Evolutionary conservation across 2,329 filamentous ascomycete species (phyloP), one percentile per base, ranked within the genome.

Genomic region (Botrytis medusae): DNA sequence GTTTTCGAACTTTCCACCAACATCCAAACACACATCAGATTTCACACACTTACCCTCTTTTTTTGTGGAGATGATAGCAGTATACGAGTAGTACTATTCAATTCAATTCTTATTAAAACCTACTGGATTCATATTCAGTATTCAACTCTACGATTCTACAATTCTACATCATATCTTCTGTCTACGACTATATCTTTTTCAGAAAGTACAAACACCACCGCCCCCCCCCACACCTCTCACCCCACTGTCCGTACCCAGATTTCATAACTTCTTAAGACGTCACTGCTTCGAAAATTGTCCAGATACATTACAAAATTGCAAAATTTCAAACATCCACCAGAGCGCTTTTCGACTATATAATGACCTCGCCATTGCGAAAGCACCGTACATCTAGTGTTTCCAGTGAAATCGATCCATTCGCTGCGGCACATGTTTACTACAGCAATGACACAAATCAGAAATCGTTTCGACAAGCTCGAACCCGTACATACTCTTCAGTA

Each of bases 401-500:
- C 32, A 77, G 75, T 57, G 80, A 81, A 37, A 76, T 80, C 34
- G 79, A 81, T 68, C 78, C 79, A 4, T 80, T 76, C 71, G 76
- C 77, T 44, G 76, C 80, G 8, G 77, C 80, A 16, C 75, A 79
- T 60, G 74, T 80, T 10, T 82, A 81, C 70, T 82, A 81, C 74
- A 78, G 79, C 51, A 69, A 74, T 54, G 74, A 78, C 40, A 71
- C 77, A 14, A 73, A 75, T 32, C 74, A 77, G 54, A 79, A 77
- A 62, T 69, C 71, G 22, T 75, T 76, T 69, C 79, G 78, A 54
- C 77, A 79, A 34, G 77, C 75, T 51, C 75, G 80, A 57, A 77
- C 78, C 20, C 75, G 78, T 9, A 81, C 80, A 54, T 82, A 79
- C 72, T 81, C 79, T 48, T 77, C 77, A 7, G 80, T 80, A 75